Percentiles rank a stretch among this genome's conserved stretches.
phyloP scores from a whole-genome alignment of 768 basidiomycete genomes.

The Melanogaster broomeanus region DNA sequence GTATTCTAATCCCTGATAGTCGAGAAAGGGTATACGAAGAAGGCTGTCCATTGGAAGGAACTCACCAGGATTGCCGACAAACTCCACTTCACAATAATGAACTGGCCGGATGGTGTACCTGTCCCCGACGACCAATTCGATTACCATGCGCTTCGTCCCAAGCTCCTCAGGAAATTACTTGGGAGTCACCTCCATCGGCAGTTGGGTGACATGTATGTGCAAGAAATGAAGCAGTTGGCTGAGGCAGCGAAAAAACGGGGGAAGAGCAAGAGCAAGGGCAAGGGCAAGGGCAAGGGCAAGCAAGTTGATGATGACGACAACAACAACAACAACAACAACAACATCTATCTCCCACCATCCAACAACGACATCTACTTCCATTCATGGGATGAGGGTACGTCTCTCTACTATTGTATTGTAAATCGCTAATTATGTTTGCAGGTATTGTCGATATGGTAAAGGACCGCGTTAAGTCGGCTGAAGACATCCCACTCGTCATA shows the following conservation, averaged over 20 bases:
- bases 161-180: background rate
- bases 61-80: background rate
- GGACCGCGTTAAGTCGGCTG: too few species aligned
- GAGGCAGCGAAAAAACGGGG: background rate
- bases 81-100: background rate
- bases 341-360: too few species aligned
- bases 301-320: too few species aligned
- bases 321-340: too few species aligned
- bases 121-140: background rate
- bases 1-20: background rate
- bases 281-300: background rate
- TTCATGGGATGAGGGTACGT: too few species aligned
- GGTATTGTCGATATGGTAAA: too few species aligned
- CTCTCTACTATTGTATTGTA: too few species aligned
- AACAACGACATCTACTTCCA: too few species aligned
- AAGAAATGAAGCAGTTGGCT: background rate
- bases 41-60: background rate
- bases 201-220: background rate
- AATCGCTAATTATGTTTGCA: too few species aligned
- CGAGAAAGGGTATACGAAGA: background rate
- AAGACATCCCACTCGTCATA: too few species aligned
- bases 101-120: background rate
- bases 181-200: background rate
- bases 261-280: background rate
- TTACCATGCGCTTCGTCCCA: background rate